Base-by-base conservation (phyloP, 192 early-diverging fungal species). In the Pilaira anomala region DNA sequence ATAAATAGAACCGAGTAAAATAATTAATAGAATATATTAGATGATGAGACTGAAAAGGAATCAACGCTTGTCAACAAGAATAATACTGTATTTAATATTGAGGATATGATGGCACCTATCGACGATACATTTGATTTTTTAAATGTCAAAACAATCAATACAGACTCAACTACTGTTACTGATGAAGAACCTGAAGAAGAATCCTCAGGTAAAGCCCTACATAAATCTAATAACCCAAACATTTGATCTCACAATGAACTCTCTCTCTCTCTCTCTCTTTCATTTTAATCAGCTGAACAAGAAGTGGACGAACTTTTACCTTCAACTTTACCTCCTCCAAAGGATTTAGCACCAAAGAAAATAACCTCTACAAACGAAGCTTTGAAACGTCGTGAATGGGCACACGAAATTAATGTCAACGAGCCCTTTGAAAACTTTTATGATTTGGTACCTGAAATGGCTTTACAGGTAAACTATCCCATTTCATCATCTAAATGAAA, bases 391-490 rank as follows among this genome's bases (percentile, higher is more conserved):
- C 77, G 80, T 33, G 83, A 92, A 61, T 99, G 95, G 95, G 95
- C 95, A 6, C 95, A 99, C 65, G 84, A 91, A 40, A 85, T 98
- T 14, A 90, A 97, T 68, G 85, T 94, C 18, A 88, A 90, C 30
- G 78, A 83, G n/a, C 83, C 83, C 7, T 94, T 98, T 66, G 82
- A 86, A 21, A 88, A 99, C 66, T 99, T 99, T 60, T 76, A 93
- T 63, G 88, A 92, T 25, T 72, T 92, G 7, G 93, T 97, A 1
- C 97, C 97, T 1, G 87, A 93, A 56, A 81, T 95, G 75, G 97
- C 95, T 5, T 84, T 85, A 65, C 54, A 82, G 48, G 87, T 89
- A 69, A 24, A n/a, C n/a, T n/a, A n/a, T n/a, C n/a, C n/a, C n/a
- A n/a, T n/a, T n/a, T n/a, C n/a, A n/a, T n/a, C n/a, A n/a, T n/a